Conservation (phyloP, 768 basidiomycete species). For the Melanogaster broomeanus region DNA sequence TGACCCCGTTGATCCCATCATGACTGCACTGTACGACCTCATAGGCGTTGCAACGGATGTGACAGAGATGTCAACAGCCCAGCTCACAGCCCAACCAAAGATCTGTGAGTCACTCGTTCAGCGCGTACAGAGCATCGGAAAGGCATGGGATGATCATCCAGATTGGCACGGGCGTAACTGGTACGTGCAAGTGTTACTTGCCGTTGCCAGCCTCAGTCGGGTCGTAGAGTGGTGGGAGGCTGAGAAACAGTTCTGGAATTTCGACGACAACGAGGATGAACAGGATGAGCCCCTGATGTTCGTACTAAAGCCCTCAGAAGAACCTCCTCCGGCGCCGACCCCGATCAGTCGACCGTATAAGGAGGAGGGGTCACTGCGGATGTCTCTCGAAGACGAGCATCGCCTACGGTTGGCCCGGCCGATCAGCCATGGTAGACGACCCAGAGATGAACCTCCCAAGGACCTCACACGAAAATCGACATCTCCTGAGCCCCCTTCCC, state of each 20-base stretch:
- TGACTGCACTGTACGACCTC: constrained; percentile 87
- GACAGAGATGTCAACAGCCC: constrained; percentile 82
- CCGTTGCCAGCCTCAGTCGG: constrained; percentile 92
- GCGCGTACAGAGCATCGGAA: constrained; percentile 88
- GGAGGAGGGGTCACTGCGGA: constrained; percentile 39
- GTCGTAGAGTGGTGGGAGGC: constrained; percentile 99
- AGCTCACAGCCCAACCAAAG: constrained; percentile 85
- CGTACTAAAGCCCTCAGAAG: constrained; percentile 87
- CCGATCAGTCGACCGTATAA: constrained; percentile 39
- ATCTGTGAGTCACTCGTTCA: constrained; percentile 85
- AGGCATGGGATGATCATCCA: constrained; percentile 96
- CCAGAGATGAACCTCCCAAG: constrained; percentile 60
- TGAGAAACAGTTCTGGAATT: constrained; percentile 99
- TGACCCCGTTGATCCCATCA: constrained; percentile 86
- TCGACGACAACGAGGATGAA: constrained; percentile 89
- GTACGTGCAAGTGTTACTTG: constrained; percentile 96
- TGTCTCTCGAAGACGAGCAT: constrained; percentile 32
- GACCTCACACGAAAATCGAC: constrained; percentile 41
- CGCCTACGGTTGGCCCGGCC: constrained; percentile 51
- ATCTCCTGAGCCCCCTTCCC: constrained; percentile 37
- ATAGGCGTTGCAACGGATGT: constrained; percentile 94
- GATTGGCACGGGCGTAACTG: constrained; percentile 98
- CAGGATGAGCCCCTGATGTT: constrained; percentile 91
- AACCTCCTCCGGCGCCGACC: constrained; percentile 43
- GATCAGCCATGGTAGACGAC: constrained; percentile 51